Base-by-base conservation (phyloP, 352 stramenopile genomes). In the Pythium dissotocum region DNA sequence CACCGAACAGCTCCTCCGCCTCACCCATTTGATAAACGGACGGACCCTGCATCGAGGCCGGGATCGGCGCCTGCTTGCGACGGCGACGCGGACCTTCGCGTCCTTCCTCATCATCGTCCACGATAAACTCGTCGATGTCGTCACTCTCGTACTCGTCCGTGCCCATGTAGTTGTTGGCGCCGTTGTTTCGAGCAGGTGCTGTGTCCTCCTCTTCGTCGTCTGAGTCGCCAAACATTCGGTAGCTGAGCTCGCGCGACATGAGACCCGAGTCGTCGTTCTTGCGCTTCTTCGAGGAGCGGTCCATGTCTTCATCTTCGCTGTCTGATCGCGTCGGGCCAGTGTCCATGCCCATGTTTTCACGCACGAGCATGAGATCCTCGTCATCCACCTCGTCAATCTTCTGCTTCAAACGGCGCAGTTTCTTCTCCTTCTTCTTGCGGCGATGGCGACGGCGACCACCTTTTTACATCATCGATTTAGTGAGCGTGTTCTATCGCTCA, bases 11-110 rank as follows among this genome's bases (percentile, higher is more conserved):
- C 58, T 97, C 89, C 62, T 97, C 89, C 2, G 89, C 89, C 78
- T 97, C 89, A 42, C 87, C 89, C 84, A 97, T 92, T 58, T 97
- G 86, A 46, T 97, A 94, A n/a, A 97, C 76, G 1, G 89, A 97
- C 6, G 89, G 89, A 10, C 89, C 89, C 64, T 95, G 86, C 83
- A 94, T 93, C 4, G 87, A 91, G 3, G 80, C 51, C 2, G 82
- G 82, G 4, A 92, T 78, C 14, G 84, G 79, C 51, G 85, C 84
- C 63, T 90, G 79, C 68, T 91, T 91, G n/a, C 87, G 81, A 42
- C 83, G 79, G n/a, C 89, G 83, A 28, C 87, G 84, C 8, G 81
- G 83, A 16, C 82, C 82, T 42, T 93, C 86, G 6, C 85, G 82
- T 28, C 87, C 86, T 79, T 97, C 89, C 72, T 97, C 89, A 42